Base-by-base conservation (phyloP, 2,329 filamentous ascomycete species). In the Aspergillus pseudonomiae region DNA sequence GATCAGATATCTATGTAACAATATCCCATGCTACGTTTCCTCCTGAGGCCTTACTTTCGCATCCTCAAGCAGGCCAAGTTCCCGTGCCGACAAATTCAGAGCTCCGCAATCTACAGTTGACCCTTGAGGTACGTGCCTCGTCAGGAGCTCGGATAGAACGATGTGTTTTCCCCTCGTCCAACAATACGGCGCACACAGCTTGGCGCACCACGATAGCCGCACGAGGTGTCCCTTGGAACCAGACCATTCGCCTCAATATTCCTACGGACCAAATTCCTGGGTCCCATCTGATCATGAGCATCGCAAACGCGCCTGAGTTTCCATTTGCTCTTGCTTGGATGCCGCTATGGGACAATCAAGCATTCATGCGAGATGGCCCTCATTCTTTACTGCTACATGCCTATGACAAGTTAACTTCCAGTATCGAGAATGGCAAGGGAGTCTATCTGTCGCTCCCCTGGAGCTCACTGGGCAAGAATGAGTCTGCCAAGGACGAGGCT, bases 1-100 rank as follows among this genome's bases (percentile, higher is more conserved):
- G 96, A 71, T 97, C 93, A 12, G 96, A 99, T 76, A 98, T 99
- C 57, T 99, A 99, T 75, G 79, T 99, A 52, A 97, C 93, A 0
- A 79, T 99, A 55, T 88, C 89, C 63, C 89, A 93, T 67, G 91
- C 93, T 0, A 84, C 89, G n/a, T 82, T 99, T 28, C 89, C 90
- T 21, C 88, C 89, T 62, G 85, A 87, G 67, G 85, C 86, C 12
- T 81, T 86, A 46, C 78, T 90, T 26, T 86, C 87, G 10, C 89
- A 91, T 72, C 88, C 88, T 0, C 92, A 96, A 71, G 89, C 91
- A 39, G 93, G 92, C n/a, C 91, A 91, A 66, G 89, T 94, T 12
- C 89, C 90, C 2, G 82, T 94, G 1, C 84, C 91, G 34, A 85
- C 89, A 2, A 82, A 83, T 19, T 86, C 84, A 21, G 83, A 86